phyloP scores from a whole-genome alignment of 164 flowering plant genomes.

The Euptelea pleiosperma region DNA sequence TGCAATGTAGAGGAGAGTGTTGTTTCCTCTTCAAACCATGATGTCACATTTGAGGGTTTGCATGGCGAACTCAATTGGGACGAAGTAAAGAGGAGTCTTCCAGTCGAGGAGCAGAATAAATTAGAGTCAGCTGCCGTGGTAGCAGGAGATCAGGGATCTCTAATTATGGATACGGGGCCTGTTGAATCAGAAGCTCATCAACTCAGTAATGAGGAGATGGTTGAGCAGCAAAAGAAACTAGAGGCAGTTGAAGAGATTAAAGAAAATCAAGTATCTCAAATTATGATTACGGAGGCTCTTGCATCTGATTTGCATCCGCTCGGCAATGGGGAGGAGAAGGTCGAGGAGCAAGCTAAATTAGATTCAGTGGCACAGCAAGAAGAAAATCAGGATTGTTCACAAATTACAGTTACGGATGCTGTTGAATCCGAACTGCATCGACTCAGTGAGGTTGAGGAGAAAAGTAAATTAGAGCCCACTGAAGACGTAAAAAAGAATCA shows the following conservation, averaged over 20 bases:
- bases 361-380: no score
- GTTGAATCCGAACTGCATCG: conserved; percentile 1
- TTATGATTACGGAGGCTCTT: neutral
- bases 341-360: no score
- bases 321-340: neutral
- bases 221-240: no score
- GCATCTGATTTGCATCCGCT: neutral
- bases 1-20: neutral
- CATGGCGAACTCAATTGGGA: neutral
- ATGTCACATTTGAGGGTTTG: neutral
- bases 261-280: conserved; percentile 4
- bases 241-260: neutral
- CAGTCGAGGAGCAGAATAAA: neutral
- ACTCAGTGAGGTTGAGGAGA: neutral
- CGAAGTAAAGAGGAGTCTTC: neutral
- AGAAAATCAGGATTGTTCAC: no score
- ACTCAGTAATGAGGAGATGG: neutral
- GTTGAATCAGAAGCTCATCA: neutral
- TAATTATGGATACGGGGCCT: no score
- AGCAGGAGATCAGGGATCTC: conserved; percentile 1
- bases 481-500: conserved; percentile 2
- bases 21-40: conserved; percentile 7
- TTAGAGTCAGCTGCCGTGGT: neutral
- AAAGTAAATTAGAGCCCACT: neutral
- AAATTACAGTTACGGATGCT: neutral